phyloP scores from a whole-genome alignment of 805 yeast genomes.

The Zygosaccharomyces bailii region DNA sequence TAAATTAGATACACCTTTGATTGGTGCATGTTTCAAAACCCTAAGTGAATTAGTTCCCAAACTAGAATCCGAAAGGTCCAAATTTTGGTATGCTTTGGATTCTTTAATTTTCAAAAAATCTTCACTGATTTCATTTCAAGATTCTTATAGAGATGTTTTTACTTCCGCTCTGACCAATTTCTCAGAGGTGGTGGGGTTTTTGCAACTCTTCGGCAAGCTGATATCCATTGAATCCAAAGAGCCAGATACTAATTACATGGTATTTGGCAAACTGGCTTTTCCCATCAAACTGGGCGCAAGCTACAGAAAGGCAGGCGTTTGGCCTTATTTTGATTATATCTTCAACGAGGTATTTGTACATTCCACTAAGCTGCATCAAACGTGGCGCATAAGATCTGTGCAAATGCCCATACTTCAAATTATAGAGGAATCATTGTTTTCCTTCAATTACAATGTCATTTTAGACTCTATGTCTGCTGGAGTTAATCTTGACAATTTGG shows the following conservation, averaged over 20 bases:
- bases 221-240: slow-evolving; percentile 33
- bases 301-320: slow-evolving; percentile 62
- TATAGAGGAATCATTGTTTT: slow-evolving; percentile 44
- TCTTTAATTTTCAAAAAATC: slow-evolving; percentile 54
- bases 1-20: slow-evolving; percentile 44
- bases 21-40: slow-evolving; percentile 55
- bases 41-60: slow-evolving; percentile 54
- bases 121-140: slow-evolving; percentile 24
- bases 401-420: slow-evolving; percentile 54
- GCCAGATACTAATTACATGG: slow-evolving; percentile 24
- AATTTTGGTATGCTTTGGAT: slow-evolving; percentile 69
- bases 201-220: slow-evolving; percentile 48
- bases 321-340: slow-evolving; percentile 77
- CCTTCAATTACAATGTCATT: slow-evolving; percentile 52
- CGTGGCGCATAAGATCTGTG: slow-evolving; percentile 40
- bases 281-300: slow-evolving; percentile 62
- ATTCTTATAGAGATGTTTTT: slow-evolving; percentile 44
- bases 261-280: slow-evolving; percentile 48
- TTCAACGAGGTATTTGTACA: slow-evolving; percentile 62
- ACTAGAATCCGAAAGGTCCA: slow-evolving; percentile 40
- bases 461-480: slow-evolving; percentile 51
- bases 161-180: slow-evolving; percentile 46
- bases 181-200: slow-evolving; percentile 60
- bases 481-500: slow-evolving; percentile 48
- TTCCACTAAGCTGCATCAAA: slow-evolving; percentile 36